phyloP scores from a whole-genome alignment of 345 rosid genomes.

The Theobroma cacao region DNA sequence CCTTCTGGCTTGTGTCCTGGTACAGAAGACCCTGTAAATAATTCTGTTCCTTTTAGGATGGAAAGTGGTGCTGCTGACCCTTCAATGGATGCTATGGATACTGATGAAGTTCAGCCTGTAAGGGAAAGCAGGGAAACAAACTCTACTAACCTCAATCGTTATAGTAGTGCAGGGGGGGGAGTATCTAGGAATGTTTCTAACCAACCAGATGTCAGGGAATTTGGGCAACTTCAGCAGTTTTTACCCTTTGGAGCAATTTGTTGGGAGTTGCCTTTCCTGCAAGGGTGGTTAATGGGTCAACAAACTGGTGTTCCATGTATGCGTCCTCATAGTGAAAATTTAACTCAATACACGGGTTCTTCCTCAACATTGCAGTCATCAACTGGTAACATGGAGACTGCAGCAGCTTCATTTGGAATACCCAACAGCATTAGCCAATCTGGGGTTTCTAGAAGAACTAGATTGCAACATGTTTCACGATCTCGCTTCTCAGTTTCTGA shows the following conservation, averaged over 20 bases:
- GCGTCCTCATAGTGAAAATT: constrained; percentile 41
- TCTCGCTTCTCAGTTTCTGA: constrained; percentile 45
- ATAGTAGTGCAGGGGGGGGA: constrained; percentile 24
- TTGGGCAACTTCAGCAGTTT: constrained; percentile 51
- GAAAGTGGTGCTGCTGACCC: constrained; percentile 36
- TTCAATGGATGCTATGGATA: constrained; percentile 54
- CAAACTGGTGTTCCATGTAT: constrained; percentile 52
- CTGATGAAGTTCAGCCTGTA: constrained; percentile 55
- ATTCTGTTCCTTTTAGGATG: constrained; percentile 29
- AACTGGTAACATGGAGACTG: constrained; percentile 40
- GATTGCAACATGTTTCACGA: constrained; percentile 35
- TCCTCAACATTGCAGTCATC: constrained; percentile 26
- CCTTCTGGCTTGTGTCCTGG: constrained; percentile 34
- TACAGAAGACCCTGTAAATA: constrained; percentile 27
- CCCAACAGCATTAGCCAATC: constrained; percentile 49
- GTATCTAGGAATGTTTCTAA: constrained; percentile 20
- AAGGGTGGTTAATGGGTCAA: constrained; percentile 78
- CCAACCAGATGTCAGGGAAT: constrained; percentile 33
- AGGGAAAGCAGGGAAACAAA: constrained; percentile 29
- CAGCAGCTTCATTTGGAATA: constrained; percentile 44
- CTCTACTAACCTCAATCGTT: constrained; percentile 14
- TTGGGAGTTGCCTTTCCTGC: constrained; percentile 74
- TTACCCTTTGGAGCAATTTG: constrained; percentile 53
- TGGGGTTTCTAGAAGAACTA: constrained; percentile 48
- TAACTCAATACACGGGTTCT: constrained; percentile 23